Conservation (phyloP, 2,329 filamentous ascomycete genomes). For the Colletotrichum graminicola region DNA sequence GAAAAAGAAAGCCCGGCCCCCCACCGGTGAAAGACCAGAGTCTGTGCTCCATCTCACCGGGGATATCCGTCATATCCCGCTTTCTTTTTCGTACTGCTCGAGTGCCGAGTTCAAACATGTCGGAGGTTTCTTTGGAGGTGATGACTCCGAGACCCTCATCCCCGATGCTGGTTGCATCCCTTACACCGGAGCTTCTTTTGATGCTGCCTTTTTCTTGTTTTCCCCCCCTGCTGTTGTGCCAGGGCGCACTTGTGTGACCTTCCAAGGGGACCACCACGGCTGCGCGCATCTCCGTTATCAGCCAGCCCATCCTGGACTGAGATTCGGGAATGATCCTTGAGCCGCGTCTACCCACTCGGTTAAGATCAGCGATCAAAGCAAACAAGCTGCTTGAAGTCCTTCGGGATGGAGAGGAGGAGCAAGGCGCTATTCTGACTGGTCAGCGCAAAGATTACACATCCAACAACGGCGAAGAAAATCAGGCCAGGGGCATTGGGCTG, state of each 20-base stretch:
- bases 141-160: neutral
- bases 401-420: neutral
- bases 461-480: constrained; percentile 1
- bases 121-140: neutral
- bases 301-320: neutral
- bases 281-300: neutral
- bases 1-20: constrained; percentile 31
- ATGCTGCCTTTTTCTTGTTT: neutral
- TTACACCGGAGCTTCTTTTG: neutral
- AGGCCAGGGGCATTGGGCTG: neutral
- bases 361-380: constrained; percentile 20
- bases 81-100: constrained; percentile 1
- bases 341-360: constrained; percentile 30
- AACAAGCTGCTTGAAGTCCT: constrained; percentile 2
- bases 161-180: neutral
- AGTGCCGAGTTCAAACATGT: constrained; percentile 3
- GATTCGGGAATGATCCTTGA: neutral
- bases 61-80: neutral
- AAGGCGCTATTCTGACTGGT: constrained; percentile 6
- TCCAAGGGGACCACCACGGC: neutral
- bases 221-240: neutral
- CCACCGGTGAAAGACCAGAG: constrained; percentile 26
- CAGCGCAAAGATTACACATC: constrained; percentile 1
- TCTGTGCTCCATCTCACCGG: constrained; percentile 14
- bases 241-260: neutral